Base-by-base conservation (phyloP, 176 grass and related monocot species). In the Juncus effusus region DNA sequence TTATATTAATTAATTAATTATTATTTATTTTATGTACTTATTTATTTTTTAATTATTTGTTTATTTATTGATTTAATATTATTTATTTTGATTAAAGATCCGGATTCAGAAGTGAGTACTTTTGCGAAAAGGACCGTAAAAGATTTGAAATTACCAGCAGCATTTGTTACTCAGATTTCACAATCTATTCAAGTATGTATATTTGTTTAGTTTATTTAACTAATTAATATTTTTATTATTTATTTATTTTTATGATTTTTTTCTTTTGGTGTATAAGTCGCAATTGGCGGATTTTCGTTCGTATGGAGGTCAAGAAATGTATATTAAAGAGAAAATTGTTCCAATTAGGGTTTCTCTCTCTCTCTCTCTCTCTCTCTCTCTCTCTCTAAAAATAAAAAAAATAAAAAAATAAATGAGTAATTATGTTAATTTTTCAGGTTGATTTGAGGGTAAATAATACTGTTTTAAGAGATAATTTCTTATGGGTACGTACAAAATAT, bases 261-360 rank as follows among this genome's bases (percentile, higher is more conserved):
- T 42, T 16, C 41, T 10, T 56, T 1, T 68, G 19, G 13, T 50
- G 6, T 70, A 7, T 40, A 45, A 96, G 93, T 81, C 79, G 9
- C 94, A 97, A 80, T 14, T 97, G 15, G 83, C 94, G 0, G 94
- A 97, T 45, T 93, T 92, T 50, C 88, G 89, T 54, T 97, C 94
- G 10, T 93, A 77, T 63, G 94, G 91, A 62, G 88, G 94, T 51
- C 88, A 97, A 85, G 94, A 97, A 54, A 93, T 97, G 94, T 89
- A 86, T 73, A 77, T 97, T 15, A 89, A 74, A 38, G 94, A 97
- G 80, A 97, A 89, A 77, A 86, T 97, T 68, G 76, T 97, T 51
- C 88, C 94, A 49, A 77, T 99, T 16, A 99, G 88, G 93, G 93
- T 97, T 66, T 16, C 13, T 65, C 36, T 60, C 51, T 59, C 50